These are phyloP conservation scores for Daldinia grandis DNA, from an alignment of 495 filamentous ascomycete genomes.

Conservation along the genomic window DNA sequence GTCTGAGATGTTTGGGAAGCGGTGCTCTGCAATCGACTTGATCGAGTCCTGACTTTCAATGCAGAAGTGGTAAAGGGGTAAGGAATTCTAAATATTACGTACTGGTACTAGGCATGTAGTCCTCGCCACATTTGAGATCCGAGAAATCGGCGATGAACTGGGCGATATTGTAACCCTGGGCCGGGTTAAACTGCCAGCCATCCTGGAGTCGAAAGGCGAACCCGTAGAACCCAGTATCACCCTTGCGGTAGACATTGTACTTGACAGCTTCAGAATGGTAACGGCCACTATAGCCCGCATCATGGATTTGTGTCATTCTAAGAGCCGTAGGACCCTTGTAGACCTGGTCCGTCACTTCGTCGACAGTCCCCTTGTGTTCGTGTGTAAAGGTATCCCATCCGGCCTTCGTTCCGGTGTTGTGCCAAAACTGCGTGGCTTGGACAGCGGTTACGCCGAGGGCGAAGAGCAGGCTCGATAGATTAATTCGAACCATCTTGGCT, in stretches of 20 bases:
- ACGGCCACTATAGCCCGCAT: conserved; percentile 56
- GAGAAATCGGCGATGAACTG: conserved; percentile 66
- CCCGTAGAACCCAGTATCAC: conserved; percentile 63
- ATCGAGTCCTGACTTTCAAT: too few relatives aligned
- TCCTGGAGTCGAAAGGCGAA: conserved; percentile 62
- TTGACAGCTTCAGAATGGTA: conserved; percentile 65
- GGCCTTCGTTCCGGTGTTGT: conserved; percentile 58
- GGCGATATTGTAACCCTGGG: conserved; percentile 61
- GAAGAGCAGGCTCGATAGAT: conserved; percentile 2
- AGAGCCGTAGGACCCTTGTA: conserved; percentile 58
- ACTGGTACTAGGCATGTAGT: conserved; percentile 60
- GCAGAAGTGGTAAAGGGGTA: too few relatives aligned
- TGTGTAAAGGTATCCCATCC: conserved; percentile 59
- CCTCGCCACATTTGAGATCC: conserved; percentile 55
- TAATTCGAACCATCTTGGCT: conserved; percentile 25
- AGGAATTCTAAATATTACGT: too few relatives aligned
- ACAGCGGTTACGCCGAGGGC: conserved; percentile 40
- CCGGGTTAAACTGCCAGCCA: conserved; percentile 58
- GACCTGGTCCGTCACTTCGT: conserved; percentile 56
- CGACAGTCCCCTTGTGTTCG: conserved; percentile 58
- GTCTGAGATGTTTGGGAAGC: too few relatives aligned
- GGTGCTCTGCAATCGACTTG: too few relatives aligned
- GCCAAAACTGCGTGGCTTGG: conserved; percentile 51
- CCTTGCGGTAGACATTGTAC: conserved; percentile 57
- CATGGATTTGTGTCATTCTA: conserved; percentile 63